These are phyloP conservation scores for Cryptomeria japonica DNA, from an alignment of 75 land plant species.

Conservation along the genomic window DNA sequence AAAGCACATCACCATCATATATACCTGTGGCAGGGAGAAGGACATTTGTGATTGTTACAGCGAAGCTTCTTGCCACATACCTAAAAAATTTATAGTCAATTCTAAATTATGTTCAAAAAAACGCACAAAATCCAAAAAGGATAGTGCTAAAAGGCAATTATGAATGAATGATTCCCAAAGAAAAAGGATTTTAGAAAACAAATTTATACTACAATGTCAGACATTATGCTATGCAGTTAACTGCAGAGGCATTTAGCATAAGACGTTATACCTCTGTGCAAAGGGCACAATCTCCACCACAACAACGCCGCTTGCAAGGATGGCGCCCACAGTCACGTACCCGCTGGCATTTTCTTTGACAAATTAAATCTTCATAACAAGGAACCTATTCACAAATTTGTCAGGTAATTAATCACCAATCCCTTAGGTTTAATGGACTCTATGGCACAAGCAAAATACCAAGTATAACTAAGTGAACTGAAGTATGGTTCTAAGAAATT, in stretches of 20 bases:
- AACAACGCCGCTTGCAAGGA: slow-evolving; percentile 92
- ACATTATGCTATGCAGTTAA: not conserved
- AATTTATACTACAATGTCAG: not conserved
- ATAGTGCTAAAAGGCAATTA: not conserved
- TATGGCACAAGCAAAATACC: not conserved
- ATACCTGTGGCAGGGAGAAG: slow-evolving; percentile 96
- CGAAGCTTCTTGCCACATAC: slow-evolving; percentile 85
- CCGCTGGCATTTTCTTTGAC: slow-evolving; percentile 90
- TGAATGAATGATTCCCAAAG: not conserved
- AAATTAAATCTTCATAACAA: slow-evolving; percentile 86
- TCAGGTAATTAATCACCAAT: not conserved
- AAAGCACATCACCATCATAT: slow-evolving; percentile 25
- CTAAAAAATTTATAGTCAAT: slow-evolving; percentile 34
- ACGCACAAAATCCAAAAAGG: not conserved
- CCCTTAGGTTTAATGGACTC: not conserved
- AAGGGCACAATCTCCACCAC: slow-evolving; percentile 96
- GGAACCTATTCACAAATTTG: slow-evolving; percentile 60
- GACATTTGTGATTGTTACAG: slow-evolving; percentile 97
- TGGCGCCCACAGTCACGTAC: slow-evolving; percentile 88
- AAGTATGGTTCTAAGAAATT: not conserved
- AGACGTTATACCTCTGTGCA: slow-evolving; percentile 78
- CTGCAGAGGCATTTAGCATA: too few species aligned
- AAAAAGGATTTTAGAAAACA: not conserved
- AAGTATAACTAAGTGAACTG: not conserved
- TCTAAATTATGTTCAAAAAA: not conserved